Percentiles rank a stretch among this genome's conserved stretches.
Conservation (phyloP, 148 eudicot genomes). For the Heliamphora exappendiculata region DNA sequence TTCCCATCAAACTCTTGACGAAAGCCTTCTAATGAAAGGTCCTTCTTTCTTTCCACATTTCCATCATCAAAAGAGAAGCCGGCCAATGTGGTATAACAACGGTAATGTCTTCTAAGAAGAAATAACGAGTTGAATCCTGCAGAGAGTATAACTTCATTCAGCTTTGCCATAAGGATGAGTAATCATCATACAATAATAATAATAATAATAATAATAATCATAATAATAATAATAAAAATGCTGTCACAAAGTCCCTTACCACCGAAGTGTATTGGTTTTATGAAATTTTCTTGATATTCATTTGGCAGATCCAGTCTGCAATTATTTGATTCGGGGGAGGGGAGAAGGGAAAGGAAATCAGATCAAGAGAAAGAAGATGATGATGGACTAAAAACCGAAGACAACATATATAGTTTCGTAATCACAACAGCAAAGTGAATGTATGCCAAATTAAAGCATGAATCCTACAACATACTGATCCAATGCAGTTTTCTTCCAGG, state of each 20-base stretch:
- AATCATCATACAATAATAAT: background rate
- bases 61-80: constrained; percentile 74
- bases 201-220: too few relatives aligned
- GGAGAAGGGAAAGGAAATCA: background rate
- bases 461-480: constrained; percentile 43
- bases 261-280: constrained; percentile 54
- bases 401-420: background rate
- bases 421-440: background rate
- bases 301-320: constrained; percentile 39
- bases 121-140: constrained; percentile 85
- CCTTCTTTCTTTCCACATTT: constrained; percentile 64
- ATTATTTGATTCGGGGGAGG: background rate
- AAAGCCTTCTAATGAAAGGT: constrained; percentile 60
- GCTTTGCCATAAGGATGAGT: background rate
- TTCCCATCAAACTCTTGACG: constrained; percentile 52
- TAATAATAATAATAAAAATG: background rate
- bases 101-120: constrained; percentile 71
- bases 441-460: constrained; percentile 2
- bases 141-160: constrained; percentile 10
- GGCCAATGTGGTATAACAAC: constrained; percentile 66
- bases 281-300: constrained; percentile 29
- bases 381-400: background rate
- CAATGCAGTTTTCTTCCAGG: constrained; percentile 82
- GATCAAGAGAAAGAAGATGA: constrained; percentile 8
- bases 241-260: constrained; percentile 32